These are phyloP conservation scores for Globisporangium middletonii DNA, from an alignment of 352 stramenopile genomes.

Conservation along the genomic window DNA sequence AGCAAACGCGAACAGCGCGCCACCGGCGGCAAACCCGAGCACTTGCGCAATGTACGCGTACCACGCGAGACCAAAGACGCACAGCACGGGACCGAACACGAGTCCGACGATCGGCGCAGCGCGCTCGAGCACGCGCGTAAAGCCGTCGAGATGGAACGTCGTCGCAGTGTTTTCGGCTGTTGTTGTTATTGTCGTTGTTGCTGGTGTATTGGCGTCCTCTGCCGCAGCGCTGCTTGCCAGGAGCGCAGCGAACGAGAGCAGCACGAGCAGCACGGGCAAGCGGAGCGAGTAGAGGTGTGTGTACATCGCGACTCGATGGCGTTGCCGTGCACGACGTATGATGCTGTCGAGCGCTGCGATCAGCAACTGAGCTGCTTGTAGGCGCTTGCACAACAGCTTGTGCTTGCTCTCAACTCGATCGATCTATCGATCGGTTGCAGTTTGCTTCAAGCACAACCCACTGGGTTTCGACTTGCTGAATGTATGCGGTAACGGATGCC, in stretches of 20 bases:
- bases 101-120: slow-evolving; percentile 13
- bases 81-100: slow-evolving; percentile 18
- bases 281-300: too few species aligned
- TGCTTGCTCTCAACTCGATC: neutral
- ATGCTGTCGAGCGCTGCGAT: neutral
- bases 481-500: too few species aligned
- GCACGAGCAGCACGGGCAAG: neutral
- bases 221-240: neutral
- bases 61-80: slow-evolving; percentile 23
- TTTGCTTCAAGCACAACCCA: too few species aligned
- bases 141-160: slow-evolving; percentile 2
- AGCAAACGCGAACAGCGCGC: slow-evolving; percentile 11
- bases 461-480: too few species aligned
- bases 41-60: slow-evolving; percentile 12
- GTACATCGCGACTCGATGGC: too few species aligned
- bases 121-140: slow-evolving; percentile 1
- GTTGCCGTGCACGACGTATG: too few species aligned
- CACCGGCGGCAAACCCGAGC: slow-evolving; percentile 14
- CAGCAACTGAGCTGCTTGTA: neutral
- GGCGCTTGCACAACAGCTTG: neutral
- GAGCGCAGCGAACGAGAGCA: neutral
- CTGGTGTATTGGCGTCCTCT: neutral
- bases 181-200: neutral
- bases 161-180: neutral
- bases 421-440: too few species aligned